phyloP scores from a whole-genome alignment of 1,284 basidiomycete genomes.

The Trametes pubescens region DNA sequence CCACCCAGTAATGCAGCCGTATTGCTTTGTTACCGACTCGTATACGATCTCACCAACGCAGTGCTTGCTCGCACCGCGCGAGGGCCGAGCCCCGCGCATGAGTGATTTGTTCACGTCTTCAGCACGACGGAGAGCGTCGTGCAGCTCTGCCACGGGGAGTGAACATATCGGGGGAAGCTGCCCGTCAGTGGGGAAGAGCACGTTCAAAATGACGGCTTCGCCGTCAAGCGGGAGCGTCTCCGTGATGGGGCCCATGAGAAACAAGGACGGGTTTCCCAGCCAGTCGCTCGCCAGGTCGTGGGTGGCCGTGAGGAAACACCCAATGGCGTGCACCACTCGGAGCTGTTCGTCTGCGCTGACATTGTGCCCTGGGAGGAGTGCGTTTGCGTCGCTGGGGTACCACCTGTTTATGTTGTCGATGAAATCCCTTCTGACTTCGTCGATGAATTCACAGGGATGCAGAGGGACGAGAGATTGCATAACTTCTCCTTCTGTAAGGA shows the following conservation, averaged over 20 bases:
- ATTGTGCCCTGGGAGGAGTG: not conserved
- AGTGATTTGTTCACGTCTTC: not conserved
- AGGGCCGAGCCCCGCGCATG: not conserved
- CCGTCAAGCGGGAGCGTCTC: slow-evolving; percentile 15
- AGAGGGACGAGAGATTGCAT: too few relatives aligned
- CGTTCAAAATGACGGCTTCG: slow-evolving; percentile 14
- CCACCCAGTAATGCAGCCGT: slow-evolving; percentile 18
- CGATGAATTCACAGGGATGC: too few relatives aligned
- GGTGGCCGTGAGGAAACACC: slow-evolving; percentile 5
- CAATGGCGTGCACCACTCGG: slow-evolving; percentile 13
- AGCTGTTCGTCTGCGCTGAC: slow-evolving; percentile 1
- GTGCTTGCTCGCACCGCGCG: not conserved
- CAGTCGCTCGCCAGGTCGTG: not conserved
- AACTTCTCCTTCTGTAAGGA: too few relatives aligned
- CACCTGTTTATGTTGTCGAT: too few relatives aligned
- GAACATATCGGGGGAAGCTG: not conserved
- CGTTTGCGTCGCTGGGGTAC: not conserved
- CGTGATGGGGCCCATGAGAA: slow-evolving; percentile 4
- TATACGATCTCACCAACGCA: not conserved
- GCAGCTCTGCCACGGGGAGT: too few relatives aligned
- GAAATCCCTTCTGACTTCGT: too few relatives aligned
- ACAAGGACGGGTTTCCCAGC: not conserved
- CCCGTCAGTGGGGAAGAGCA: slow-evolving; percentile 1
- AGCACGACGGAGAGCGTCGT: not conserved
- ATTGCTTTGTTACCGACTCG: not conserved